Evolutionary conservation across 1,284 basidiomycete genomes (phyloP), one percentile per base, ranked within the genome.

Genomic region (Cystobasidiaceae sp.): DNA sequence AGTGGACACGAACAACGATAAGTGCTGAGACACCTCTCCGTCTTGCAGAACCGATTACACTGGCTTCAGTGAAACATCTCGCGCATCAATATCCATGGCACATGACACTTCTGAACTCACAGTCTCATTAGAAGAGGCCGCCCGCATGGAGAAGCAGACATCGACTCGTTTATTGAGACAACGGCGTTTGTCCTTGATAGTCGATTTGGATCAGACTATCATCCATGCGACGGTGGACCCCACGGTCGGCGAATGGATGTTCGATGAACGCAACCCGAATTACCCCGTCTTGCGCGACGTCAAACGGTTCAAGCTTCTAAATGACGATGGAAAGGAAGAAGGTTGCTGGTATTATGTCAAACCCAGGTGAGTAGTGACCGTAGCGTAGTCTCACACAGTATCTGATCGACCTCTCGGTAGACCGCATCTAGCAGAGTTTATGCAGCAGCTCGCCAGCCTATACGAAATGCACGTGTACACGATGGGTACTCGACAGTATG

Each of bases 381-480:
- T n/a, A 27, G 21, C 21, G 2, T 1, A 19, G 23, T 25, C 17
- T 7, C n/a, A 15, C 5, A 2, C 37, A 23, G 27, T 17, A 5
- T 21, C 33, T 37, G 13, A 6, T 11, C 21, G 1, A 13, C 48
- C 9, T 28, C 3, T 41, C 30, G n/a, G 17, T 1, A 93, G 94
- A 70, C 94, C 94, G 0, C 91, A 92, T n/a, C 83, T 93, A 77
- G 78, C 82, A 49, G 80, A 84, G 45, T 97, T 98, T 75, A 81
- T 98, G 55, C 77, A 81, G 67, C 79, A 82, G 48, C 82, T 90
- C 70, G 83, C 88, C 46, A 78, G 82, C 62, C 86, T 88, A 73
- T 98, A 96, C 78, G 92, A 98, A 79, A 90, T 98, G 89, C 94
- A 98, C 77, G 93, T 98, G 54, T 98, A 98, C 79, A 98, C 94